Base-by-base conservation (phyloP, 1,284 basidiomycete genomes). In the Pseudozyma sp. region DNA sequence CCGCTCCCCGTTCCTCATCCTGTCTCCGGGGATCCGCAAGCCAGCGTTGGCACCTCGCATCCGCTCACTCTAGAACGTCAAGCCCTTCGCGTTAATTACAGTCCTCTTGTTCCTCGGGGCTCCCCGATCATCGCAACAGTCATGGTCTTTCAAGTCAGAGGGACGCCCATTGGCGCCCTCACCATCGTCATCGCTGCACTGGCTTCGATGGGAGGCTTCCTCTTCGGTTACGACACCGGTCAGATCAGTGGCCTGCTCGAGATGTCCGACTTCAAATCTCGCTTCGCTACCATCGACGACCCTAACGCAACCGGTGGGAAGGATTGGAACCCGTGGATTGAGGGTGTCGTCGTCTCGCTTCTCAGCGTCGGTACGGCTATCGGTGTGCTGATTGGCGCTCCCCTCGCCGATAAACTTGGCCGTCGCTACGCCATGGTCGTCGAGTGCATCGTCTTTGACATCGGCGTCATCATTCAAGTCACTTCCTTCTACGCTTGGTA, bases 131-230 rank as follows among this genome's bases (percentile, higher is more conserved):
- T 17, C n/a, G 17, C 37, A 24, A 10, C 37, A 43, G 57, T 0
- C 60, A 79, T 77, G 77, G 58, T 61, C 17, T 72, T 79, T 48
- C 51, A 52, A 35, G 58, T 79, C 19, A 65, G 75, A 51, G 77
- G 77, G 30, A 72, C 82, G 50, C 83, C 81, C 0, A 78, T 85
- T 17, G 83, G 84, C 57, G 58, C 51, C 67, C 86, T 89, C 55
- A 88, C 91, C 62, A 88, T 92, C 81, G 87, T 89, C 85, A 86
- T 92, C 62, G 91, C 90, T 64, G 77, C 90, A 47, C 84, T 93
- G 33, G 90, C 91, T 44, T 90, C 89, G 55, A 92, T 92, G 88
- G 92, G 91, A 67, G 91, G 91, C 54, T 92, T 91, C 85, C 90
- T 92, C 74, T 91, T 91, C 75, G 90, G 90, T 66, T 75, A 72